These are phyloP conservation scores for Ceratocystis albifundus DNA, from an alignment of 2,329 filamentous ascomycete genomes.

Conservation along the genomic window DNA sequence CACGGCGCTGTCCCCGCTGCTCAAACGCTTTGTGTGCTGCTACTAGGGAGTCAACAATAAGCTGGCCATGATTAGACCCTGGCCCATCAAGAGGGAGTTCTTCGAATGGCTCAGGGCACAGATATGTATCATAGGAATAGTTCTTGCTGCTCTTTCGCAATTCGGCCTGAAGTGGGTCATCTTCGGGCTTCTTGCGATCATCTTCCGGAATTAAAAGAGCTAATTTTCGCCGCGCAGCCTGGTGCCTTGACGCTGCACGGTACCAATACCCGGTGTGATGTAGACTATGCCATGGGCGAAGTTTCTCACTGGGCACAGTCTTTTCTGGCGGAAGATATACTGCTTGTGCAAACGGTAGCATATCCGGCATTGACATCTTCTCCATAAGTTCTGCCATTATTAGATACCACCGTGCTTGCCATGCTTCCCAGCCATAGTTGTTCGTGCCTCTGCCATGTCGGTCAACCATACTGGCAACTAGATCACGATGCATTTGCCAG, in stretches of 20 bases:
- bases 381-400: slow-evolving; percentile 52
- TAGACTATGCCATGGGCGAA: slow-evolving; percentile 52
- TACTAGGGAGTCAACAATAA: slow-evolving; percentile 44
- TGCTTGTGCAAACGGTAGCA: slow-evolving; percentile 35
- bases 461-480: slow-evolving; percentile 66
- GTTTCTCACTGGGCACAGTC: slow-evolving; percentile 43
- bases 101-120: slow-evolving; percentile 52
- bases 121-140: slow-evolving; percentile 53
- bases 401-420: slow-evolving; percentile 65
- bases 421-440: slow-evolving; percentile 89
- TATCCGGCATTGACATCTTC: slow-evolving; percentile 40
- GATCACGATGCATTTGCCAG: slow-evolving; percentile 67
- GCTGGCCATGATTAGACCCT: slow-evolving; percentile 44
- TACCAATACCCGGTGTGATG: slow-evolving; percentile 60
- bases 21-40: slow-evolving; percentile 45
- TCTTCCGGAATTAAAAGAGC: slow-evolving; percentile 49
- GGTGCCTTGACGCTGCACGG: slow-evolving; percentile 47
- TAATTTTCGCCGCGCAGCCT: slow-evolving; percentile 41
- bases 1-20: slow-evolving; percentile 41
- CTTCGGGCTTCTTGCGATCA: slow-evolving; percentile 42
- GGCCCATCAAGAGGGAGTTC: slow-evolving; percentile 39
- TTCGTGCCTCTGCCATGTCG: slow-evolving; percentile 71
- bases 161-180: slow-evolving; percentile 35
- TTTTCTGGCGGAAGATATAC: slow-evolving; percentile 50
- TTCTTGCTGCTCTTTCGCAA: slow-evolving; percentile 36